Evolutionary conservation across 2,329 filamentous ascomycete species (phyloP).

Genomic region (Sporothrix inflata): DNA sequence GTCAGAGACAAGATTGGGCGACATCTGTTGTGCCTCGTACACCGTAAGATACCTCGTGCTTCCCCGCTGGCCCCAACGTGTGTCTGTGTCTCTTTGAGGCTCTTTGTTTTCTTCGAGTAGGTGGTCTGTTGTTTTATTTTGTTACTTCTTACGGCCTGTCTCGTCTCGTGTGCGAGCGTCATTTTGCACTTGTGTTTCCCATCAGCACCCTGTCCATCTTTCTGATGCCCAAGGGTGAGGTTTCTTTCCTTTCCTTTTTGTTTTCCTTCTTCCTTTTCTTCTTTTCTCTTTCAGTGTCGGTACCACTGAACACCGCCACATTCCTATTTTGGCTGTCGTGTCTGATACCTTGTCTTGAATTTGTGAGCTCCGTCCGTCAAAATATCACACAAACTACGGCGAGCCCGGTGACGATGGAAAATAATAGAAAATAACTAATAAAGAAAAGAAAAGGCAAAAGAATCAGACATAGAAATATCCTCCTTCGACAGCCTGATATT

Average conservation of each 20-base stretch:
- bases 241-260: too few species aligned
- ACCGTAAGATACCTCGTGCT: background rate
- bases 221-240: background rate
- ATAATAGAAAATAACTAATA: background rate
- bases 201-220: background rate
- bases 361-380: background rate
- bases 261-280: background rate
- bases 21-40: background rate
- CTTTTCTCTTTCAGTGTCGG: background rate
- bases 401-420: background rate
- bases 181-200: background rate
- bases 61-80: background rate
- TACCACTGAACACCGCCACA: background rate
- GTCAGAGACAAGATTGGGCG: background rate
- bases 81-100: conserved; percentile 1
- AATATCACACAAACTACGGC: background rate
- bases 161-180: background rate
- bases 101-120: background rate
- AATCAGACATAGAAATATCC: background rate
- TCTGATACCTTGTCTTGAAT: background rate
- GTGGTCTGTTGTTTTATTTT: background rate
- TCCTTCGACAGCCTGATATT: background rate
- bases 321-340: background rate
- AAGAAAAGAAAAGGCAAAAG: background rate
- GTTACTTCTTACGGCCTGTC: background rate